Evolutionary conservation across 306 rosid species (phyloP).

Genomic region (Quercus berberidifolia): DNA sequence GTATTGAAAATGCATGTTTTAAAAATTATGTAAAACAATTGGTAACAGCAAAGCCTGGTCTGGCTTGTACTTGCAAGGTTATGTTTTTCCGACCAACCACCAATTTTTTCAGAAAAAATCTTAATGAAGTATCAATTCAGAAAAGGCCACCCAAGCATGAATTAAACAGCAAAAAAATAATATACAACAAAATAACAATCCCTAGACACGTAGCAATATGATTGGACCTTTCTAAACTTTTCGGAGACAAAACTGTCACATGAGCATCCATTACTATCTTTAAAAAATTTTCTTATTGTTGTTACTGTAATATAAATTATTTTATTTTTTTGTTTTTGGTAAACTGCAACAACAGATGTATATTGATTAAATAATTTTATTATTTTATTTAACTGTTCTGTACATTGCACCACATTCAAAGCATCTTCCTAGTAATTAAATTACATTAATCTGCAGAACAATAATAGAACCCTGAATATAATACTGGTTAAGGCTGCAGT

Average conservation of each 20-base stretch:
- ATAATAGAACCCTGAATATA: conserved; percentile 51
- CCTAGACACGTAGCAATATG: conserved; percentile 55
- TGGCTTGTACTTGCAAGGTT: conserved; percentile 29
- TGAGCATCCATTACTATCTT: conserved; percentile 29
- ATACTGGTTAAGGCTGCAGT: conserved; percentile 34
- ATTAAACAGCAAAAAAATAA: conserved; percentile 41
- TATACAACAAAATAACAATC: conserved; percentile 35
- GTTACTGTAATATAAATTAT: background rate
- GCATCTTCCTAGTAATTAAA: conserved; percentile 66
- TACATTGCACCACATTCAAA: conserved; percentile 55
- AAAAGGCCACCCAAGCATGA: conserved; percentile 26
- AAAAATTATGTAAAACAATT: background rate
- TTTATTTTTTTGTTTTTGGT: background rate
- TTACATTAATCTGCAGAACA: conserved; percentile 46
- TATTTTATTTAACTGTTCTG: conserved; percentile 38
- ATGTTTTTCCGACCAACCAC: conserved; percentile 22
- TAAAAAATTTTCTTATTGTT: conserved; percentile 20
- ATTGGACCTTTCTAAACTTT: conserved; percentile 42
- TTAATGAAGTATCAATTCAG: conserved; percentile 4
- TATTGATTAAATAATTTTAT: conserved; percentile 21
- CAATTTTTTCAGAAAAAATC: conserved; percentile 8
- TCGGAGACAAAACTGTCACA: conserved; percentile 66
- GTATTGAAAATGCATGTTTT: background rate
- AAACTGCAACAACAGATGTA: background rate
- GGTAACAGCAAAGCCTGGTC: conserved; percentile 7